A percentile compares a stretch with the other conserved stretches of the same genome.
phyloP scores from a whole-genome alignment of 345 rosid species.

The Toxicodendron radicans region DNA sequence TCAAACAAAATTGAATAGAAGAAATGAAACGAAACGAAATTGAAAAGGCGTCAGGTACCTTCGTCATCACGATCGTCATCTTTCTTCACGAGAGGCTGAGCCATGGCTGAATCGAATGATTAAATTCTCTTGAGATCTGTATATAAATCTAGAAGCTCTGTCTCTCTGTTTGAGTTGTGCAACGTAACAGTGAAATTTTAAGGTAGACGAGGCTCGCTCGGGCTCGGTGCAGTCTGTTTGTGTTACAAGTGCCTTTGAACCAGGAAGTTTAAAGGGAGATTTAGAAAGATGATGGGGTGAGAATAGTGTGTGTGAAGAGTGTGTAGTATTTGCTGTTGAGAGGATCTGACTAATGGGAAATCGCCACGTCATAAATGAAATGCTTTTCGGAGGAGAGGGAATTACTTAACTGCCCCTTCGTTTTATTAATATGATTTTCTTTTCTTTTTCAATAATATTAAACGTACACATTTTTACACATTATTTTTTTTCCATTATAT shows the following conservation, averaged over 20 bases:
- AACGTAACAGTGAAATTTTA: constrained; percentile 25
- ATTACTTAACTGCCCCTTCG: neutral
- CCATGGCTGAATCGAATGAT: constrained; percentile 50
- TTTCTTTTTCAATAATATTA: too few species aligned
- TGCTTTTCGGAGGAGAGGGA: neutral
- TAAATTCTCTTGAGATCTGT: constrained; percentile 28
- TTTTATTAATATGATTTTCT: neutral
- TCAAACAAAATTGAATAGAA: constrained; percentile 1
- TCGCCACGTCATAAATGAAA: constrained; percentile 12
- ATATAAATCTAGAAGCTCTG: neutral
- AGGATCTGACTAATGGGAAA: neutral
- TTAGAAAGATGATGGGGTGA: neutral
- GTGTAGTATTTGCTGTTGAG: neutral
- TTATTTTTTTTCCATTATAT: too few species aligned
- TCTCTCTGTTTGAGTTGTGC: constrained; percentile 3
- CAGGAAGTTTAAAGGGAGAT: constrained; percentile 3
- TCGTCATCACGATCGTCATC: constrained; percentile 99
- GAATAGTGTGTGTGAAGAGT: neutral
- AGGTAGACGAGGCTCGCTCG: constrained; percentile 22
- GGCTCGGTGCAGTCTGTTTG: neutral
- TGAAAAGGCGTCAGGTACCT: constrained; percentile 40
- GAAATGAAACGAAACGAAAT: constrained; percentile 15
- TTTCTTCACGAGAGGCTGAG: constrained; percentile 93
- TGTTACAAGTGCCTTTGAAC: neutral
- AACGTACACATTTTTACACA: too few species aligned